Evolutionary conservation across 148 eudicot genomes (phyloP), one percentile per base, ranked within the genome.

Genomic region (Suaeda aralocaspica): DNA sequence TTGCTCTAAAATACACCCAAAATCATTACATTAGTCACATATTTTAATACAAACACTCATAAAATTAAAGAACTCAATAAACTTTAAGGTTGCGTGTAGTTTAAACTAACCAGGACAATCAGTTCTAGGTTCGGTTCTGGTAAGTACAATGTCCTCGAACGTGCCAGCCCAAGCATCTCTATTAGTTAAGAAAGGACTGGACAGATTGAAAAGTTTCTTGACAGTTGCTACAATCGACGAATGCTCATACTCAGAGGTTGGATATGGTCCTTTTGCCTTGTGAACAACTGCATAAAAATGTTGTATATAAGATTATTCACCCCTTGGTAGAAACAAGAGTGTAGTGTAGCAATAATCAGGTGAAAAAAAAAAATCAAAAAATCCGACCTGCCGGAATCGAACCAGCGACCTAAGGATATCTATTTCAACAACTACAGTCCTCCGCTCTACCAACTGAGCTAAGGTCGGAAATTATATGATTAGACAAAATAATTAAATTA

Each of bases 121-220:
- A 1, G 90, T 85, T 83, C 97, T 85, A 11, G 97, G 92, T 55
- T 80, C 24, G 1, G 68, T 74, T 34, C 85, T 60, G 13, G 77
- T 74, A 48, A 79, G 82, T 29, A 91, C 67, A 57, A 91, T 80
- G 76, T 49, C 52, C 16, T 91, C 90, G 46, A 91, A 91, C 28
- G 92, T 80, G 68, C 84, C 97, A 6, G 97, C 94, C 97, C 97
- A 91, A n/a, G 74, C 86, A 64, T 91, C 97, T 53, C 97, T 75
- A 46, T 91, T 85, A 2, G 97, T 88, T 49, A 91, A 72, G 69
- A 84, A 84, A 19, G 89, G 87, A 41, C 83, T 77, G 10, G 84
- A 28, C 56, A 91, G 76, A 74, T 85, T 85, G 78, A 83, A 88
- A 46, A 91, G 80, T 72, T 88, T 86, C 87, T 86, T 91, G 30